phyloP scores from a whole-genome alignment of 257 asterid species.

The Nicotiana sylvestris region DNA sequence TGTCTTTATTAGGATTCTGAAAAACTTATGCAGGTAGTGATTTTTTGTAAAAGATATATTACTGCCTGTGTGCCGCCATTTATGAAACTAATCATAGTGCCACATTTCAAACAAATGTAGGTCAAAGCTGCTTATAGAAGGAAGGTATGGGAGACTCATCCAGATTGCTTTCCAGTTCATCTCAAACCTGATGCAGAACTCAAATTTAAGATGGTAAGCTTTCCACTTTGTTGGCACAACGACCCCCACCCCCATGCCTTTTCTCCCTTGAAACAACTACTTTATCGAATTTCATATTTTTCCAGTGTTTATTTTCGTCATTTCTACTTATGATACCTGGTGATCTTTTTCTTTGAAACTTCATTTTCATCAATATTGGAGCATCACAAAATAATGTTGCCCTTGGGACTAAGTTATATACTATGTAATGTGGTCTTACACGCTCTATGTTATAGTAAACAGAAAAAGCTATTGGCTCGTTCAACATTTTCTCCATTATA shows the following conservation, averaged over 20 bases:
- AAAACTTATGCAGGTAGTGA: background rate
- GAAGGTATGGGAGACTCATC: constrained; percentile 72
- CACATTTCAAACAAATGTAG: constrained; percentile 22
- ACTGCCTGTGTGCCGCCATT: background rate
- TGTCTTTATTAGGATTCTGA: background rate
- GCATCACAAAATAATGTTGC: background rate
- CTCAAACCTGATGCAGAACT: constrained; percentile 48
- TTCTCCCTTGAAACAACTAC: background rate
- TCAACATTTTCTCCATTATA: background rate
- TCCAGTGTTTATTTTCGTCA: background rate
- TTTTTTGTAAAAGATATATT: background rate
- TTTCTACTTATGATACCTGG: background rate
- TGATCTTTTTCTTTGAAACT: background rate
- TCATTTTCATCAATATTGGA: background rate
- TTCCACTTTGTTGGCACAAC: background rate
- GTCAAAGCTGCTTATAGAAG: constrained; percentile 64
- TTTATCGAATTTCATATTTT: background rate
- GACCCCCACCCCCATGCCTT: background rate
- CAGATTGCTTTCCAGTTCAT: constrained; percentile 64
- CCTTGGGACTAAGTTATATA: background rate
- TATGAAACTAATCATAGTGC: background rate
- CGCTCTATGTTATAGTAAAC: no score
- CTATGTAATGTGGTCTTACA: background rate
- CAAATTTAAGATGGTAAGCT: constrained; percentile 52
- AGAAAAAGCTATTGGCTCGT: background rate